Evolutionary conservation across 208 protist genomes (phyloP).

Genomic region (Phytomonas sp.): DNA sequence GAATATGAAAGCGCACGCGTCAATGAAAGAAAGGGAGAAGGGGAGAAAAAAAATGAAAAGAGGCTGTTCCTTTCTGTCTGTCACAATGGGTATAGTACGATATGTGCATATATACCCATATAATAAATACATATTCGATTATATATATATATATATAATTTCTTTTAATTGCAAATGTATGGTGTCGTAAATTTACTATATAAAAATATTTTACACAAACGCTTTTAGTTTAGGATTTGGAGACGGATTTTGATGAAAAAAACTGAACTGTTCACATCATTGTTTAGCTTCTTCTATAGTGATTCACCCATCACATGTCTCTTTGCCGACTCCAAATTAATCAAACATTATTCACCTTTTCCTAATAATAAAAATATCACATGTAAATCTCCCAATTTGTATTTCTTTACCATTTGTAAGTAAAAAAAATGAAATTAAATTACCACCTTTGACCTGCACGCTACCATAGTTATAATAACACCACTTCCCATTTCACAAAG

Average conservation of each 20-base stretch:
- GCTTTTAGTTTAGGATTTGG: too few relatives aligned
- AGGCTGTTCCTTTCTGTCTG: neutral
- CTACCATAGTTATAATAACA: neutral
- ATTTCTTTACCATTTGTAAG: neutral
- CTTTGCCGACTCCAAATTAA: too few relatives aligned
- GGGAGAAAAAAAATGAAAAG: conserved; percentile 10
- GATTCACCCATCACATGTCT: too few relatives aligned
- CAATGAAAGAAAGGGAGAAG: conserved; percentile 15
- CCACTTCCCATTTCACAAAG: conserved; percentile 6
- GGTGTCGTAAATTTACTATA: neutral
- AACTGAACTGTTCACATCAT: neutral
- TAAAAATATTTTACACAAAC: neutral
- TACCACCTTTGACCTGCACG: neutral
- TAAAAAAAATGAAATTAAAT: conserved; percentile 4
- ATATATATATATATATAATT: conserved; percentile 10
- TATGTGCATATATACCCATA: conserved; percentile 8
- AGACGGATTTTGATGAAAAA: neutral
- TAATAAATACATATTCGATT: neutral
- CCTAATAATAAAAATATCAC: too few relatives aligned
- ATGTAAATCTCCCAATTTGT: too few relatives aligned
- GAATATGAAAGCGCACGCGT: conserved; percentile 2
- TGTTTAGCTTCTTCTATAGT: neutral
- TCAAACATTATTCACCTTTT: too few relatives aligned
- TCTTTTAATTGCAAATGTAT: neutral
- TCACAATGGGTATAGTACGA: conserved; percentile 8